A percentile compares a stretch with the other conserved stretches of the same genome.
phyloP scores from a whole-genome alignment of 192 early-diverging fungal species.

The Coemansia asiatica region DNA sequence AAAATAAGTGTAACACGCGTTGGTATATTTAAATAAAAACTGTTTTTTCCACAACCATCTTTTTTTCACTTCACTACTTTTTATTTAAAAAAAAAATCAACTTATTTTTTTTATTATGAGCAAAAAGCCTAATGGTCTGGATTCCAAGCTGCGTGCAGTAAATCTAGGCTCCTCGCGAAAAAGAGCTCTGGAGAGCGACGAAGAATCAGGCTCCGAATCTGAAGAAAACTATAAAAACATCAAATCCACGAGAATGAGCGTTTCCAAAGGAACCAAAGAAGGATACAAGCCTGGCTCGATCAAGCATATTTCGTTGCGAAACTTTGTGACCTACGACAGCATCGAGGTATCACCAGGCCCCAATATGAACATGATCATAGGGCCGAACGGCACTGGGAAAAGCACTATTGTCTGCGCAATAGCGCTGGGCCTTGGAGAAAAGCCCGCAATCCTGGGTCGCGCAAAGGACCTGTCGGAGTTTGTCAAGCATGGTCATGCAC shows the following conservation, averaged over 20 bases:
- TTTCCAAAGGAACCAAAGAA: too few relatives aligned
- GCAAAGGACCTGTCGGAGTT: conserved; percentile 88
- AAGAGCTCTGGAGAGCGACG: not conserved
- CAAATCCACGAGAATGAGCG: conserved; percentile 3
- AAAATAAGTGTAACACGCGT: too few relatives aligned
- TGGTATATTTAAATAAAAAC: too few relatives aligned
- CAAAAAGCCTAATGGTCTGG: not conserved
- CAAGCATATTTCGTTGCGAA: conserved; percentile 45
- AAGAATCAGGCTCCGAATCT: not conserved
- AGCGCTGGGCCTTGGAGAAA: conserved; percentile 88
- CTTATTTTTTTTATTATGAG: not conserved
- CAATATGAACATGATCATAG: conserved; percentile 97
- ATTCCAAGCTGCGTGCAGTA: not conserved
- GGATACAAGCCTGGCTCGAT: conserved; percentile 35
- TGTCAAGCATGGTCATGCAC: conserved; percentile 83
- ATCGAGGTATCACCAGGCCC: conserved; percentile 87
- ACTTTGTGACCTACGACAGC: conserved; percentile 95
- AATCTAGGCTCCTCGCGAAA: not conserved
- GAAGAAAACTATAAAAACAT: not conserved
- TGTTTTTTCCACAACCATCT: too few relatives aligned
- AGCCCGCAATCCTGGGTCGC: conserved; percentile 73
- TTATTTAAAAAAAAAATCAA: not conserved
- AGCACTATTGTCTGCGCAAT: conserved; percentile 94
- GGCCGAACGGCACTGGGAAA: conserved; percentile 96
- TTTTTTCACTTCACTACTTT: too few relatives aligned